Conservation (phyloP, 768 basidiomycete genomes). For the Leccinellum luteum region DNA sequence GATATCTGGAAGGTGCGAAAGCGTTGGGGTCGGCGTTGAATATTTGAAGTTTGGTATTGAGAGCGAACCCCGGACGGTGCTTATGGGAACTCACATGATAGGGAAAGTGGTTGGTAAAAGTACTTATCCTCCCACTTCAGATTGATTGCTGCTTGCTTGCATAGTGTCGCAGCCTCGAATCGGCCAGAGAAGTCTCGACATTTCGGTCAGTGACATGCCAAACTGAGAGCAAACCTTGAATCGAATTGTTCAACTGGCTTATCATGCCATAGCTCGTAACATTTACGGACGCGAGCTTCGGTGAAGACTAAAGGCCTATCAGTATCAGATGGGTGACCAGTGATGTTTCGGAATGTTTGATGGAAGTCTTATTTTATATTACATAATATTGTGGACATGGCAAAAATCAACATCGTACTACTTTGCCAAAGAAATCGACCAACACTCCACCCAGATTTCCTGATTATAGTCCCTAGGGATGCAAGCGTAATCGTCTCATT, state of each 20-base stretch:
- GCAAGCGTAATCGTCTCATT: background rate
- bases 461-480: too few species aligned
- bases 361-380: too few species aligned
- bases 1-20: background rate
- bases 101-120: background rate
- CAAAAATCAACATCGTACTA: too few species aligned
- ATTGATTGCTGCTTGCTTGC: background rate
- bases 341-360: background rate
- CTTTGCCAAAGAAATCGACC: too few species aligned
- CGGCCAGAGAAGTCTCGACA: background rate
- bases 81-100: background rate
- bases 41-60: background rate
- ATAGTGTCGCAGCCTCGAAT: background rate
- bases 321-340: background rate
- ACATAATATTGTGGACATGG: too few species aligned
- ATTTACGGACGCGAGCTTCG: background rate
- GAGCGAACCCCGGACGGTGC: background rate
- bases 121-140: background rate
- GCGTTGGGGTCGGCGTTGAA: background rate
- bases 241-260: background rate
- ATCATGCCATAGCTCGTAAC: background rate
- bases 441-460: too few species aligned
- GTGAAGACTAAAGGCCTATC: background rate
- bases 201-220: background rate
- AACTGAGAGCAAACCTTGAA: background rate